Conservation (phyloP, 305 asterid species). For the Fraxinus baroniana region DNA sequence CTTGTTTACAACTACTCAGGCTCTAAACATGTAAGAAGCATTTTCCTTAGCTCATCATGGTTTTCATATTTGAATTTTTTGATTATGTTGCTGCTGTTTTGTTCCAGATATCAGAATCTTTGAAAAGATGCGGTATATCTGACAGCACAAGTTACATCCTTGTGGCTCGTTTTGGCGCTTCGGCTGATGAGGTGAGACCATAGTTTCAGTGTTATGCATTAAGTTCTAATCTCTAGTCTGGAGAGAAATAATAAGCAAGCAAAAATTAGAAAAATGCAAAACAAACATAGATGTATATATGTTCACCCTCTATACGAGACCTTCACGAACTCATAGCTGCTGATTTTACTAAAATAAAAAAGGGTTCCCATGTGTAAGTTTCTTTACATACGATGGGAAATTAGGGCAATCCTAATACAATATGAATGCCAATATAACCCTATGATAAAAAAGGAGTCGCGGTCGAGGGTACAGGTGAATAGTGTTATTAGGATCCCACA, state of each 20-base stretch:
- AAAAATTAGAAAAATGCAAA: not conserved
- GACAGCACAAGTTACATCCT: constrained; percentile 71
- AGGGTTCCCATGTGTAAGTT: not conserved
- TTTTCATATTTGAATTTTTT: not conserved
- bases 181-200: constrained; percentile 64
- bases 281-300: not conserved
- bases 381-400: not conserved
- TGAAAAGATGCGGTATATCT: constrained; percentile 83
- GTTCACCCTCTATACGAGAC: not conserved
- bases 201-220: not conserved
- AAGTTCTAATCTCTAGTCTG: not conserved
- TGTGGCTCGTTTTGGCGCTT: constrained; percentile 80
- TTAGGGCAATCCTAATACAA: not conserved
- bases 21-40: constrained; percentile 70
- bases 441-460: not conserved
- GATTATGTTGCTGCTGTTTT: not conserved
- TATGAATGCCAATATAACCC: not conserved
- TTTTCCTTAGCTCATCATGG: constrained; percentile 10
- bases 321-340: not conserved
- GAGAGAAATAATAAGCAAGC: not conserved
- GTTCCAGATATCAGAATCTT: constrained; percentile 78
- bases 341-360: not conserved
- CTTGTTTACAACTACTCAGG: constrained; percentile 92
- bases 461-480: not conserved
- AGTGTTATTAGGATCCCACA: not conserved